Evolutionary conservation across 2,329 filamentous ascomycete species (phyloP).

Genomic region (Diaporthe ilicicola): DNA sequence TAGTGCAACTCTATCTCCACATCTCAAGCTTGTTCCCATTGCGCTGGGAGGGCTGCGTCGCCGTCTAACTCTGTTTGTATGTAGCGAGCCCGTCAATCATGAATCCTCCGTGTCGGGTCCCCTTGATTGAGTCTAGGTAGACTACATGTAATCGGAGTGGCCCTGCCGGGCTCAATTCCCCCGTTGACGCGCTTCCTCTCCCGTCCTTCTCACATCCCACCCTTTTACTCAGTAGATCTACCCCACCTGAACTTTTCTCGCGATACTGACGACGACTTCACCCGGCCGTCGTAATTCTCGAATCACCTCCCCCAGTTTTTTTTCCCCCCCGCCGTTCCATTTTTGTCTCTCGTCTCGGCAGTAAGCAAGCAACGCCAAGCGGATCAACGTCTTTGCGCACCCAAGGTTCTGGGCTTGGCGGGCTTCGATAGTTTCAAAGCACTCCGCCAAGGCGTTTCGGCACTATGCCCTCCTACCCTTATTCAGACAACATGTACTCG

Average conservation of each 20-base stretch:
- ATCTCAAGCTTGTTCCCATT: not conserved
- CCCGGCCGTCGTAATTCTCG: not conserved
- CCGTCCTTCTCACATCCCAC: constrained; percentile 2
- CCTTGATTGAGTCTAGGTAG: not conserved
- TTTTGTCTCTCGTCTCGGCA: constrained; percentile 10
- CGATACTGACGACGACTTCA: constrained; percentile 1
- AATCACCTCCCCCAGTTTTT: not conserved
- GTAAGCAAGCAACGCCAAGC: constrained; percentile 30
- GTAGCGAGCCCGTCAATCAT: not conserved
- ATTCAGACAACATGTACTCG: constrained; percentile 58
- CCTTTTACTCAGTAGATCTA: not conserved
- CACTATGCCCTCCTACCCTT: constrained; percentile 53
- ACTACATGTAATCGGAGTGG: constrained; percentile 19
- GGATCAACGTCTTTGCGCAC: constrained; percentile 9
- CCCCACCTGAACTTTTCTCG: not conserved
- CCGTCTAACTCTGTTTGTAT: not conserved
- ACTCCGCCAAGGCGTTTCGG: constrained; percentile 35
- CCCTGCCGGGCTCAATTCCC: not conserved
- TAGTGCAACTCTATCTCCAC: constrained; percentile 5
- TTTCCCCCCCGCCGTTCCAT: constrained; percentile 6
- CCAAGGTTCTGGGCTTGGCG: not conserved
- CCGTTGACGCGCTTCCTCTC: constrained; percentile 5
- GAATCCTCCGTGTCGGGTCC: not conserved
- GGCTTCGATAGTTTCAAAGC: constrained; percentile 34
- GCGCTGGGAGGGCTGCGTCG: not conserved